Conservation (phyloP, 176 grass and related monocot genomes). For the Aegilops tauschii region DNA sequence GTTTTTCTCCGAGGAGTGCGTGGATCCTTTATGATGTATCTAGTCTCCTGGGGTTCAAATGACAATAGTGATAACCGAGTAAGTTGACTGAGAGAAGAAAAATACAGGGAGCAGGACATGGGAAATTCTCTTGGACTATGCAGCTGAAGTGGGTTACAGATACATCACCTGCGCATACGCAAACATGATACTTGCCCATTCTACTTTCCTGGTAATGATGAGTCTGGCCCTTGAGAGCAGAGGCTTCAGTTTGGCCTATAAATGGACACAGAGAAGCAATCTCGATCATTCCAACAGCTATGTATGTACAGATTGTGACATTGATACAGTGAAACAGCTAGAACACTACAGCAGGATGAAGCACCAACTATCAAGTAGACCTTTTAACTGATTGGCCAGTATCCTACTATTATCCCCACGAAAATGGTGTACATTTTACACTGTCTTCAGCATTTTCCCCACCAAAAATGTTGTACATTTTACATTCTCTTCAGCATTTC, state of each 20-base stretch:
- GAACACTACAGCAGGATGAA: not conserved
- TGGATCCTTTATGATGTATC: constrained; percentile 81
- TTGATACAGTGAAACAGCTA: not conserved
- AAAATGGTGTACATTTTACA: not conserved
- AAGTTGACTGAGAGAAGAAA: not conserved
- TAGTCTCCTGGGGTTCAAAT: constrained; percentile 62
- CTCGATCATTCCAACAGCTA: constrained; percentile 5
- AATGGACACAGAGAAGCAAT: not conserved
- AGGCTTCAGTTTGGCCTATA: constrained; percentile 58
- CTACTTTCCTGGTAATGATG: constrained; percentile 68
- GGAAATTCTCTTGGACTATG: not conserved
- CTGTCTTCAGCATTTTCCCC: not conserved
- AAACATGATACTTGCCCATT: constrained; percentile 84
- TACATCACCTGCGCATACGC: constrained; percentile 77
- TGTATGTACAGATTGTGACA: not conserved
- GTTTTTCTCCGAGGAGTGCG: constrained; percentile 38
- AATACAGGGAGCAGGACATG: no score
- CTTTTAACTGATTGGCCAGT: not conserved
- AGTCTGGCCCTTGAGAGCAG: constrained; percentile 68
- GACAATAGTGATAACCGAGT: constrained; percentile 8
- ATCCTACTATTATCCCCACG: not conserved
- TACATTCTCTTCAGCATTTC: not conserved
- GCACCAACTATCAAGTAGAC: not conserved
- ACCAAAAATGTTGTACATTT: not conserved
- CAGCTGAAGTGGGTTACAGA: not conserved